A percentile compares a stretch with the other conserved stretches of the same genome.
These are phyloP conservation scores for Protoeuglena noctilucae DNA, from an alignment of 139 green algal genomes.

Conservation along the genomic window DNA sequence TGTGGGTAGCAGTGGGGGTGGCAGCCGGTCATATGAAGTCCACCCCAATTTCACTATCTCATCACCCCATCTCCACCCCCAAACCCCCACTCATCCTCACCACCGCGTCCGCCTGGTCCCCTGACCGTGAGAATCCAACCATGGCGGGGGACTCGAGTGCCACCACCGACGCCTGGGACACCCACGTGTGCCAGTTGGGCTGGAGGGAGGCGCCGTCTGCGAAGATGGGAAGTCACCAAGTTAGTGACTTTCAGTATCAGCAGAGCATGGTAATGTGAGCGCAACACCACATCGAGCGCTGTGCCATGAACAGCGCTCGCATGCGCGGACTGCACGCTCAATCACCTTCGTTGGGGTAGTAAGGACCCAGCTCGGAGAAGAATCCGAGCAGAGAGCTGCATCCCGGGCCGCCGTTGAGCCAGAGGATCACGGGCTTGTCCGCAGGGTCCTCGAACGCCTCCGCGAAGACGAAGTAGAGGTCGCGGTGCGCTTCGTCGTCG, in stretches of 20 bases:
- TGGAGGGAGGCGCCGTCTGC: not conserved
- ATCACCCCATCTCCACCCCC: too few relatives aligned
- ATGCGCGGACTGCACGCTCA: too few relatives aligned
- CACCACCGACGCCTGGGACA: conserved; percentile 16
- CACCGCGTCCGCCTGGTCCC: conserved; percentile 5
- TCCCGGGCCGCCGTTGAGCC: conserved; percentile 15
- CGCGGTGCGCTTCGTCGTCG: not conserved
- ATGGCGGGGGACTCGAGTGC: conserved; percentile 15
- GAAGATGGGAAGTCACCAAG: too few relatives aligned
- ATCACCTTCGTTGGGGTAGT: conserved; percentile 8
- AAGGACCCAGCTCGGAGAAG: conserved; percentile 17
- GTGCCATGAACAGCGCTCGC: too few relatives aligned
- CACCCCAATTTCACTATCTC: too few relatives aligned
- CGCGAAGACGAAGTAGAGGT: conserved; percentile 1
- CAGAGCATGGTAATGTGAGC: too few relatives aligned
- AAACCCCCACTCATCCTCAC: too few relatives aligned
- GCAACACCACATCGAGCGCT: too few relatives aligned
- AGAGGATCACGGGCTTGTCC: not conserved
- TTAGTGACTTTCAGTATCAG: too few relatives aligned
- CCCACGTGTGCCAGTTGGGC: conserved; percentile 14
- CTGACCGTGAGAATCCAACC: conserved; percentile 21
- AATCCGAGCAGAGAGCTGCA: conserved; percentile 18
- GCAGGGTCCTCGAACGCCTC: not conserved
- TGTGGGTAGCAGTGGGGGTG: too few relatives aligned
- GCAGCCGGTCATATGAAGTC: too few relatives aligned